These are phyloP conservation scores for Coffea humblotiana DNA, from an alignment of 305 asterid genomes.

Conservation along the genomic window DNA sequence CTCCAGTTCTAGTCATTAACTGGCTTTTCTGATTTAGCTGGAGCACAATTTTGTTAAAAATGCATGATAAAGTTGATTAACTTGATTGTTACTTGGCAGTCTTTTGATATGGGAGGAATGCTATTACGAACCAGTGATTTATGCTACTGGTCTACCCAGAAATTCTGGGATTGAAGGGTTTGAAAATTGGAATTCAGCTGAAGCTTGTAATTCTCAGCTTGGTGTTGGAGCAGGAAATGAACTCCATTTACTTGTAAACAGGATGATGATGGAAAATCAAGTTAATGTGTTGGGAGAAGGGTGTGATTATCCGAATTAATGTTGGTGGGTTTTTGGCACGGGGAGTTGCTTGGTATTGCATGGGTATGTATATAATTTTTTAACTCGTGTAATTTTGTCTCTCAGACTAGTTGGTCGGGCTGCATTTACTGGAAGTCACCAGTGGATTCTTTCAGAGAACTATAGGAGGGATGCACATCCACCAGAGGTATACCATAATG, in stretches of 20 bases:
- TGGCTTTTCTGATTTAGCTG: slow-evolving; percentile 1
- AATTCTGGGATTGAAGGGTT: slow-evolving; percentile 33
- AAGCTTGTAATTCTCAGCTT: slow-evolving; percentile 30
- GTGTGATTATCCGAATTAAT: slow-evolving; percentile 33
- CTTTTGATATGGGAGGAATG: slow-evolving; percentile 94
- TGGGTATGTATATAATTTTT: background rate
- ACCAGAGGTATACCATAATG: slow-evolving; percentile 63
- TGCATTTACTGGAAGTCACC: slow-evolving; percentile 81
- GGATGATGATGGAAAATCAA: slow-evolving; percentile 85
- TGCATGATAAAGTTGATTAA: slow-evolving; percentile 13
- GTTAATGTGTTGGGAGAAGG: slow-evolving; percentile 85
- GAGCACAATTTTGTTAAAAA: slow-evolving; percentile 11
- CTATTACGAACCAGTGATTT: slow-evolving; percentile 53
- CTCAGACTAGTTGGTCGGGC: slow-evolving; percentile 81
- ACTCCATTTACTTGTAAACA: slow-evolving; percentile 67
- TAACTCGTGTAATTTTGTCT: slow-evolving; percentile 20
- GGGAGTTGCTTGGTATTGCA: background rate
- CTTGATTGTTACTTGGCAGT: slow-evolving; percentile 43
- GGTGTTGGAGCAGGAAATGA: slow-evolving; percentile 40
- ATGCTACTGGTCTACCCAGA: slow-evolving; percentile 35
- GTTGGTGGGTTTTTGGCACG: slow-evolving; percentile 5
- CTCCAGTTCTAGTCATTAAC: background rate
- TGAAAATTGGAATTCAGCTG: slow-evolving; percentile 38
- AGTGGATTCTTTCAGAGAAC: slow-evolving; percentile 63
- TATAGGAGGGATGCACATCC: slow-evolving; percentile 53